phyloP scores from a whole-genome alignment of 2,329 filamentous ascomycete genomes.

The Diaporthe velutina region DNA sequence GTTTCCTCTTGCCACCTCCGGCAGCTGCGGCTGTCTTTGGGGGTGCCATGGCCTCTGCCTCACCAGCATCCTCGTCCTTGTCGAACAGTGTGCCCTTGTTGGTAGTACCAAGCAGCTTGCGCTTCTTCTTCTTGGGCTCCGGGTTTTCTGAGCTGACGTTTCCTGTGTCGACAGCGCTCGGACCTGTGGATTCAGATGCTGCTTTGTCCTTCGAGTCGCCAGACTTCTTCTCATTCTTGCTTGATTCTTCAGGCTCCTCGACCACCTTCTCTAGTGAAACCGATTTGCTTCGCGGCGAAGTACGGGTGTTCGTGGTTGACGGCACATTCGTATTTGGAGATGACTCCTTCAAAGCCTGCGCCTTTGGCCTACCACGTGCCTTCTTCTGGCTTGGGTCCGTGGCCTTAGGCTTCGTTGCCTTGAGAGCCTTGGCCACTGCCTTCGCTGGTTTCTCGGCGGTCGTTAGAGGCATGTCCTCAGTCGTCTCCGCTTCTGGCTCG shows the following conservation, averaged over 20 bases:
- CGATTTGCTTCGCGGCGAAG: conserved; percentile 45
- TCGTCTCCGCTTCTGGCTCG: conserved; percentile 35
- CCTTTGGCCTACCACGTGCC: conserved; percentile 58
- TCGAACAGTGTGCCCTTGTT: conserved; percentile 79
- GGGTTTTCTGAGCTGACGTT: conserved; percentile 42
- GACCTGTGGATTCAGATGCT: conserved; percentile 23
- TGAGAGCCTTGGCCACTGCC: conserved; percentile 38
- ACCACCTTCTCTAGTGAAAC: conserved; percentile 54
- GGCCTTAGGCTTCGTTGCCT: conserved; percentile 40
- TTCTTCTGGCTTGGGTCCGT: conserved; percentile 51
- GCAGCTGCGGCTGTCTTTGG: conserved; percentile 26
- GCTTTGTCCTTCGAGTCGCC: conserved; percentile 45
- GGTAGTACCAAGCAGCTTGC: conserved; percentile 75
- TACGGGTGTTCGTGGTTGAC: conserved; percentile 42
- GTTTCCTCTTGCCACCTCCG: conserved; percentile 42
- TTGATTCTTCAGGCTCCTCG: conserved; percentile 50
- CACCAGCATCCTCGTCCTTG: conserved; percentile 71
- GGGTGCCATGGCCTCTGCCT: conserved; percentile 48
- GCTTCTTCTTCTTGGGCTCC: conserved; percentile 75
- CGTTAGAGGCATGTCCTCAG: conserved; percentile 25
- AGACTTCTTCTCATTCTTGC: conserved; percentile 53
- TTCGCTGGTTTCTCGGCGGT: conserved; percentile 27
- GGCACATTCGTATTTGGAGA: conserved; percentile 61
- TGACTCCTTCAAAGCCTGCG: conserved; percentile 59
- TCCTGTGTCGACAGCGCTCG: conserved; percentile 21